Percentiles rank a stretch among this genome's conserved stretches.
Evolutionary conservation across 192 early-diverging fungal species (phyloP).

Genomic region (Tieghemiomyces parasiticus): DNA sequence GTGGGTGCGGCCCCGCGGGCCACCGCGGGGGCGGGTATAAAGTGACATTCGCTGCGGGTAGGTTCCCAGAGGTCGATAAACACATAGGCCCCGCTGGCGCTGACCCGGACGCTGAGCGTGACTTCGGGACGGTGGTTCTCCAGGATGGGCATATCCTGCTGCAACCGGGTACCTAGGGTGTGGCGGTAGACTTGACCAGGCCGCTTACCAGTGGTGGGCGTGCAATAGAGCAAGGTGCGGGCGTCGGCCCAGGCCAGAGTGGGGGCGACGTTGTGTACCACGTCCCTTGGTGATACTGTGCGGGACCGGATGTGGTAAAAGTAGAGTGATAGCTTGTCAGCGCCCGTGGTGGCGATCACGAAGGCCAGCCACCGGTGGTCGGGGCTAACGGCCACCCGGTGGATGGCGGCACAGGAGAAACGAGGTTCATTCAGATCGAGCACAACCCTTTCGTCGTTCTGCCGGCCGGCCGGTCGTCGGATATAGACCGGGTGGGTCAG

Average conservation of each 20-base stretch:
- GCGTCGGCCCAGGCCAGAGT: conserved; percentile 3
- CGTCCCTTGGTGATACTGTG: background rate
- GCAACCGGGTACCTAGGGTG: background rate
- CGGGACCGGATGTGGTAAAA: conserved; percentile 1
- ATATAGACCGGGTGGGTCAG: too few species aligned
- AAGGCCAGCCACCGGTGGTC: conserved; percentile 10
- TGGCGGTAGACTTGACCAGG: conserved; percentile 10
- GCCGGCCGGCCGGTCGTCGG: conserved; percentile 1
- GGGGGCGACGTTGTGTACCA: conserved; percentile 11
- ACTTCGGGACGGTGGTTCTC: background rate
- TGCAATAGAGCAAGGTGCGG: conserved; percentile 3
- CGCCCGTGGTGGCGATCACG: conserved; percentile 1
- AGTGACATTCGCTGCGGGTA: background rate
- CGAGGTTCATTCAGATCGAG: background rate
- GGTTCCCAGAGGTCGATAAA: conserved; percentile 6
- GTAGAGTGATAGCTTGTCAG: conserved; percentile 10
- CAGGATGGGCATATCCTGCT: conserved; percentile 1
- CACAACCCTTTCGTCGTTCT: background rate
- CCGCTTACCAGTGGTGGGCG: background rate
- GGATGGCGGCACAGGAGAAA: background rate
- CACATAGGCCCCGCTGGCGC: conserved; percentile 1
- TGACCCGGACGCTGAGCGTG: background rate
- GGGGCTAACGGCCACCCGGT: conserved; percentile 1
- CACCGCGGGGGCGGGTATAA: background rate
- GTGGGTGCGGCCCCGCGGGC: background rate